Conservation (phyloP, 176 grass and related monocot genomes). For the Zizania latifolia region DNA sequence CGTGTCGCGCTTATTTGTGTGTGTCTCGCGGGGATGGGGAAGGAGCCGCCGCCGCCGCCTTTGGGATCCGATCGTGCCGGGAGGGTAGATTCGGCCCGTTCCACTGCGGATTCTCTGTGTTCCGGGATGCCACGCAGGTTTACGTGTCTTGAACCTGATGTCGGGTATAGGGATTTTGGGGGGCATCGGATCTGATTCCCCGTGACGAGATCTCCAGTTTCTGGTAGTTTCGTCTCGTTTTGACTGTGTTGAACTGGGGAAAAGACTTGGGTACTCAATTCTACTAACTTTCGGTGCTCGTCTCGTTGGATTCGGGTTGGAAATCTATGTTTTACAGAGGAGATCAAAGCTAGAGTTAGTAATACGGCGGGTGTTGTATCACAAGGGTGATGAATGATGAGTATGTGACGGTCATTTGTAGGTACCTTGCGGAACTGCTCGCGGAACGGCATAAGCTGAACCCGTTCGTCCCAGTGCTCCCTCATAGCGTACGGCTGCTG, state of each 20-base stretch:
- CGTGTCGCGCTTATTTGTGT: background rate
- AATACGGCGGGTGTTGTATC: background rate
- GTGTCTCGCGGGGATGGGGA: background rate
- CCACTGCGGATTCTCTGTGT: background rate
- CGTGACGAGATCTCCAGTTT: slow-evolving; percentile 24
- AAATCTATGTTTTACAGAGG: background rate
- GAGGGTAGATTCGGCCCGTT: background rate
- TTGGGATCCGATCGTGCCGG: slow-evolving; percentile 22
- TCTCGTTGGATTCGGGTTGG: background rate
- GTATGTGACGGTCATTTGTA: slow-evolving; percentile 16
- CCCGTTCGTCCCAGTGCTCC: slow-evolving; percentile 78
- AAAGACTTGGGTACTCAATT: background rate
- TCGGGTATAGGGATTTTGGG: slow-evolving; percentile 2
- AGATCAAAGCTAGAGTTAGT: background rate
- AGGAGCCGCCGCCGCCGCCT: background rate
- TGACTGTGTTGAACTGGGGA: background rate
- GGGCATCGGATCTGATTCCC: slow-evolving; percentile 40
- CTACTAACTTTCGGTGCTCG: background rate
- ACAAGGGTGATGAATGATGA: background rate
- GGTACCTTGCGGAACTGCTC: slow-evolving; percentile 87
- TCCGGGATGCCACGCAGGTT: background rate
- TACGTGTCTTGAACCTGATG: slow-evolving; percentile 20
- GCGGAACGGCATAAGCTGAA: slow-evolving; percentile 84
- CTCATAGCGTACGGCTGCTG: slow-evolving; percentile 67
- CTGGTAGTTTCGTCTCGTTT: background rate